Evolutionary conservation across 306 rosid genomes (phyloP).

Genomic region (Echinosophora koreensis): DNA sequence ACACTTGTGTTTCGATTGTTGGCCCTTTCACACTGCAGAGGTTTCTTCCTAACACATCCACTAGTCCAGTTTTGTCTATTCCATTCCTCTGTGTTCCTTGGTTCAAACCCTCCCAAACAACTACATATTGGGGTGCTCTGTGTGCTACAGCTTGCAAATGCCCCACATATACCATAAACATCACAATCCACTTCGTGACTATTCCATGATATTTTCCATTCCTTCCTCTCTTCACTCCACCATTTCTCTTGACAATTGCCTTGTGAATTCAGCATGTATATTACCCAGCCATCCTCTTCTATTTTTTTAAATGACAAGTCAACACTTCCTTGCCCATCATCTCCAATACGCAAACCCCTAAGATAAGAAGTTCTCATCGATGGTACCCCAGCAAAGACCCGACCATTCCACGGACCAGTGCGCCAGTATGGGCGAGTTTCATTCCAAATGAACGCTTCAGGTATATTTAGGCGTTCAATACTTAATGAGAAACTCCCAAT

Average conservation of each 20-base stretch:
- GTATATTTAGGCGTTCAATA: neutral
- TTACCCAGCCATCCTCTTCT: neutral
- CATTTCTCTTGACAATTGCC: neutral
- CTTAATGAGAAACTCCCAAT: constrained; percentile 39
- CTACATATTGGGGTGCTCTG: constrained; percentile 37
- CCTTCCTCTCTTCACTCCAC: constrained; percentile 33
- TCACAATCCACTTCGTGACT: constrained; percentile 6
- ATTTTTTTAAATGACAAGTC: too few relatives aligned
- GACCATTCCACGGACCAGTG: constrained; percentile 29
- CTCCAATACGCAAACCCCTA: neutral
- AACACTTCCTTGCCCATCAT: constrained; percentile 14
- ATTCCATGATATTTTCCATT: constrained; percentile 7
- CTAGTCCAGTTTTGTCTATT: constrained; percentile 37
- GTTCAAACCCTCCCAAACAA: constrained; percentile 58
- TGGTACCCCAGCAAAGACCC: neutral
- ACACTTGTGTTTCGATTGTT: neutral
- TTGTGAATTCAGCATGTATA: neutral
- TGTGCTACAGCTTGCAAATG: constrained; percentile 32
- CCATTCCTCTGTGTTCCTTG: constrained; percentile 50
- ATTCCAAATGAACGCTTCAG: constrained; percentile 45
- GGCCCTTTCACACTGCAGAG: constrained; percentile 45
- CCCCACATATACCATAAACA: constrained; percentile 14
- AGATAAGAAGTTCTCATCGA: neutral
- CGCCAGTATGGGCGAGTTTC: constrained; percentile 42
- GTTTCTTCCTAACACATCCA: constrained; percentile 38